Conservation (phyloP, 176 grass and related monocot species). For the Dactylis glomerata region DNA sequence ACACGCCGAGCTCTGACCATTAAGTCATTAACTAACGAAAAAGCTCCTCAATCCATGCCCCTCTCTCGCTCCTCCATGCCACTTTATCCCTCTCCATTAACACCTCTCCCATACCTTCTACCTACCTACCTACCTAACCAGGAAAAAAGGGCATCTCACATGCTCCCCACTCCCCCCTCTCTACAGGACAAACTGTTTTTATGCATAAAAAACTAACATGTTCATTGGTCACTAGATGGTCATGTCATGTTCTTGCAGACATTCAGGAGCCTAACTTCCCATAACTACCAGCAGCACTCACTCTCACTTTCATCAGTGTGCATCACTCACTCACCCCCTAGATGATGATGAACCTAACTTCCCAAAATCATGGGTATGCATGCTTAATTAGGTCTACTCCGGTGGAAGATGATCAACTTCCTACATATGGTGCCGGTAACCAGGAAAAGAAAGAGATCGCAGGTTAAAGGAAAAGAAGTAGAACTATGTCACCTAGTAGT, state of each 20-base stretch:
- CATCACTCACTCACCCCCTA: constrained; percentile 3
- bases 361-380: not conserved
- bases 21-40: constrained; percentile 52
- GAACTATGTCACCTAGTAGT: not conserved
- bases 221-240: constrained; percentile 20
- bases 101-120: constrained; percentile 34
- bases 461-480: not conserved
- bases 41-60: constrained; percentile 30
- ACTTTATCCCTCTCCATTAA: constrained; percentile 36
- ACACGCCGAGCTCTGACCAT: constrained; percentile 48
- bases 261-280: constrained; percentile 27
- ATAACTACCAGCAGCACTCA: constrained; percentile 31
- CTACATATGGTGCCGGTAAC: not conserved
- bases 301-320: constrained; percentile 4
- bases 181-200: constrained; percentile 25
- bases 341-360: not conserved
- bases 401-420: constrained; percentile 23
- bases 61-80: constrained; percentile 1
- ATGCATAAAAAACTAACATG: not conserved
- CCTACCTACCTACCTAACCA: constrained; percentile 38
- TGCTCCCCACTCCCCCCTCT: constrained; percentile 58
- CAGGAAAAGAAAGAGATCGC: not conserved
- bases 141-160: constrained; percentile 45
- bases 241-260: constrained; percentile 37
- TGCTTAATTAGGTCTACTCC: not conserved